Percentiles rank a stretch among this genome's conserved stretches.
Conservation (phyloP, 1,284 basidiomycete genomes). For the Chondrostereum purpureum region DNA sequence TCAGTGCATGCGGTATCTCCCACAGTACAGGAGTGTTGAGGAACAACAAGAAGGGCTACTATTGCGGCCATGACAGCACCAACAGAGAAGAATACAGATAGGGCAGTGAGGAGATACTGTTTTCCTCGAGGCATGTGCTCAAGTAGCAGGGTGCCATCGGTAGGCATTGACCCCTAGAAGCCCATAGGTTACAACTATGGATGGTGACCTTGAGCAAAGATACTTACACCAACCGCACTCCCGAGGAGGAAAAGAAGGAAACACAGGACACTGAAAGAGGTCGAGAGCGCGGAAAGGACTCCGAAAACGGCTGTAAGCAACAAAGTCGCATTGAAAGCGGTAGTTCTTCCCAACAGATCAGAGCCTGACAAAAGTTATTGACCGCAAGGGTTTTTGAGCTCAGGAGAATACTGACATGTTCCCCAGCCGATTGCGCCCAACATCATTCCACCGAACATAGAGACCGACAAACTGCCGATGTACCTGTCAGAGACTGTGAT, state of each 20-base stretch:
- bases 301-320: constrained; percentile 90
- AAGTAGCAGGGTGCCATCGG: constrained; percentile 89
- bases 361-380: constrained; percentile 36
- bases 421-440: constrained; percentile 91
- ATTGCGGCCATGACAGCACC: constrained; percentile 82
- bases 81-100: constrained; percentile 94
- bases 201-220: neutral
- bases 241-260: constrained; percentile 82
- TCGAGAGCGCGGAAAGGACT: constrained; percentile 70
- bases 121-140: constrained; percentile 92
- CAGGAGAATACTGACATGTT: constrained; percentile 54
- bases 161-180: constrained; percentile 85
- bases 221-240: constrained; percentile 79
- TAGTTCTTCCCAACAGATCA: constrained; percentile 77
- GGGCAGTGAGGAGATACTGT: constrained; percentile 87
- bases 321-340: constrained; percentile 90
- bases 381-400: constrained; percentile 1
- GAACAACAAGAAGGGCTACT: constrained; percentile 73
- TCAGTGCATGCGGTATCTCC: constrained; percentile 51
- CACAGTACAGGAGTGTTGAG: constrained; percentile 63
- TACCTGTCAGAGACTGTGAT: constrained; percentile 60
- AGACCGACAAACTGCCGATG: constrained; percentile 72
- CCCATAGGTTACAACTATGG: constrained; percentile 8
- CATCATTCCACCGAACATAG: constrained; percentile 94
- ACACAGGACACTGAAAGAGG: constrained; percentile 71